Evolutionary conservation across 2,329 filamentous ascomycete genomes (phyloP), one percentile per base, ranked within the genome.

Genomic region (Trichoderma harzianum): DNA sequence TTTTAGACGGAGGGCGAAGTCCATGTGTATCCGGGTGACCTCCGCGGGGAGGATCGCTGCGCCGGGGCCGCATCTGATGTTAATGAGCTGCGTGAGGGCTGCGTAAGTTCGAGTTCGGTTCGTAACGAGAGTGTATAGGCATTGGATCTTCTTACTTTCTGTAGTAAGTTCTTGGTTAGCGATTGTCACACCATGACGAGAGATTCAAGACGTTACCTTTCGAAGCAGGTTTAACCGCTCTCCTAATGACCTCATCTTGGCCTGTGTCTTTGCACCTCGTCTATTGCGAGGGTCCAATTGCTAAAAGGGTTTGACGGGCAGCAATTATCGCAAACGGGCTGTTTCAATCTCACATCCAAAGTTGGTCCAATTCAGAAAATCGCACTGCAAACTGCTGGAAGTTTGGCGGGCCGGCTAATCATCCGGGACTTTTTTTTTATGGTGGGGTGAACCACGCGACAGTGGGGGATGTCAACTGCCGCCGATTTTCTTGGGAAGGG

Each of bases 21-120:
- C 88, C 82, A 96, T 82, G 79, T 93, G 90, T 84, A 96, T 91
- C 79, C 89, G 87, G 60, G 91, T 90, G 69, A 97, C 89, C 78
- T 93, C 89, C 34, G 90, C 86, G 0, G 95, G 94, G 28, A 99
- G 86, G 75, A 93, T 85, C 24, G 93, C 91, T 57, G 96, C 94
- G 71, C 95, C 96, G 34, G 93, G 91, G 72, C 95, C 96, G 80
- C 92, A 86, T 79, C 92, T 90, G 82, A 98, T 86, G 78, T 86
- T 85, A 74, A 96, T 86, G 66, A 97, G 85, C 92, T 96, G 80
- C 73, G 51, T 53, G 71, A 78, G 71, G 76, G 74, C 78, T 72
- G 72, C 72, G 74, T 79, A 67, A 78, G 77, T 72, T 72, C 71
- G 69, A 73, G 70, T 70, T 60, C 32, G 65, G 68, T 70, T 60